Conservation (phyloP, 306 rosid genomes). For the Senna tora region DNA sequence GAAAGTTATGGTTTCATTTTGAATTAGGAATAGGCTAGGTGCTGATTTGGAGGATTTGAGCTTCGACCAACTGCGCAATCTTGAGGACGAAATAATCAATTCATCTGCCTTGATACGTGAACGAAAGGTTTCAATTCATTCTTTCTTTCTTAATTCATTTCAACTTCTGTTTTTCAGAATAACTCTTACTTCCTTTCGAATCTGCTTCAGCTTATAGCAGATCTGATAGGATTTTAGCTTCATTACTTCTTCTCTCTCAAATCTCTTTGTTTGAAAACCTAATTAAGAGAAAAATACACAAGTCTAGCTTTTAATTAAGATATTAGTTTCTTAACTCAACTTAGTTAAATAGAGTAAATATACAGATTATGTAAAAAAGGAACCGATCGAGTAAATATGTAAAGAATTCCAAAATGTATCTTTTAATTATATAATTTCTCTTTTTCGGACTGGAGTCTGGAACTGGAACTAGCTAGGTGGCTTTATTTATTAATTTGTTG, state of each 20-base stretch:
- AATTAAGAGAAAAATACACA: too few species aligned
- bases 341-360: too few species aligned
- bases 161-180: background rate
- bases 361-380: too few species aligned
- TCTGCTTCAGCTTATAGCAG: background rate
- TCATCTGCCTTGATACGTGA: constrained; percentile 58
- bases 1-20: constrained; percentile 13
- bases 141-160: too few species aligned
- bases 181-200: background rate
- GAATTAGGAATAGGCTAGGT: constrained; percentile 78
- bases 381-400: too few species aligned
- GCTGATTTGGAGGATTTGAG: constrained; percentile 56
- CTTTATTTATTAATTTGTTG: background rate
- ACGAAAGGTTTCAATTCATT: constrained; percentile 52
- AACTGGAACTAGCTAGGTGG: too few species aligned
- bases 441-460: too few species aligned
- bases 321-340: too few species aligned
- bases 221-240: background rate
- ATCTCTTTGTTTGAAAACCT: too few species aligned
- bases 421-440: background rate
- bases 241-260: background rate
- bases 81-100: constrained; percentile 55
- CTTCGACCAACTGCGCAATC: constrained; percentile 54
- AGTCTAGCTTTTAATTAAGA: too few species aligned
- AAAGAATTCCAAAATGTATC: too few species aligned